Base-by-base conservation (phyloP, 306 rosid species). In the Luffa acutangula region DNA sequence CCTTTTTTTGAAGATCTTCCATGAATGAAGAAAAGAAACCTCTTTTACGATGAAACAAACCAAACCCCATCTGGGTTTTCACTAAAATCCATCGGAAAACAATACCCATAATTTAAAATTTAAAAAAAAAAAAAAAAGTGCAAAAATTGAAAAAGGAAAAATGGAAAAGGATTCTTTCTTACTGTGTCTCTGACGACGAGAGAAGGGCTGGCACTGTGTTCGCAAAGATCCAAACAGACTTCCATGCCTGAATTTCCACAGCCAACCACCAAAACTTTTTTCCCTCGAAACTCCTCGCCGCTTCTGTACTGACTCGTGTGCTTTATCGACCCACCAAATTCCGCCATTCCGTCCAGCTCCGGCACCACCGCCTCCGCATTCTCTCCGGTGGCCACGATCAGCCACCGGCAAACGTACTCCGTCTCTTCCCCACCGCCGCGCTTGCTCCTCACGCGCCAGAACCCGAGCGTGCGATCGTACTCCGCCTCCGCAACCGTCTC, bases 161-260 rank as follows among this genome's bases (percentile, higher is more conserved):
- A 43, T n/a, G 4, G 36, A 37, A 15, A 43, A 34, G 37, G 25
- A 39, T 58, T 60, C 91, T 89, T 58, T 60, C 91, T 89, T 85
- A 91, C 96, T 10, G 89, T 51, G 64, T 91, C 86, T 83, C 96
- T 87, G 72, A 86, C 93, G 1, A 85, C 91, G 82, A 91, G 92
- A 25, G 90, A 86, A 65, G 96, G 91, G 71, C 74, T 79, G 21
- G 93, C 93, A 82, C 80, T 66, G 79, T 86, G 83, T 67, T 89
- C 88, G 82, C 96, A 89, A 64, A 91, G 96, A 87, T 91, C 96
- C 75, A 91, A 85, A 60, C 96, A 86, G 3, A 89, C 96, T 82
- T 91, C 96, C 96, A 91, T 91, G 3, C 96, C 96, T 0, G 96
- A 91, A 83, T 91, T 91, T 4, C 96, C 96, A 85, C 96, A 91